Evolutionary conservation across 139 green algal genomes (phyloP).

Genomic region (Asterochloris erici): DNA sequence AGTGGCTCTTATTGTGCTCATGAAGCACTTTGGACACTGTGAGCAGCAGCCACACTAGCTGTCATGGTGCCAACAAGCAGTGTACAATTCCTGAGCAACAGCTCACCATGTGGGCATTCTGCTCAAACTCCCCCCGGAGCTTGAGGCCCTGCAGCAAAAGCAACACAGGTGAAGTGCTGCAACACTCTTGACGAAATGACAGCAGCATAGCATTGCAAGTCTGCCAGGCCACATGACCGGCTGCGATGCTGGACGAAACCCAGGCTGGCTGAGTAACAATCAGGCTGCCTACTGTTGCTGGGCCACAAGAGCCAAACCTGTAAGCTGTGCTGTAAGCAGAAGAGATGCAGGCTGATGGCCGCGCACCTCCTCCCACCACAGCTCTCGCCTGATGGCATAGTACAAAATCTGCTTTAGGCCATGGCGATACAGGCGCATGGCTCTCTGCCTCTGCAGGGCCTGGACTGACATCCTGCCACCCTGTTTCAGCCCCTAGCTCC

Average conservation of each 20-base stretch:
- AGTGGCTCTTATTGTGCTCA: no score
- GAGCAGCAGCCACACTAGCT: no score
- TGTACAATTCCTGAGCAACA: not conserved
- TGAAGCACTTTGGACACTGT: no score
- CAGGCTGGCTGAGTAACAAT: no score
- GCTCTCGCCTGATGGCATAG: constrained; percentile 48
- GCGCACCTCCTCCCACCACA: constrained; percentile 46
- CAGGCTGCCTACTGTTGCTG: no score
- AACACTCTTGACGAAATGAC: not conserved
- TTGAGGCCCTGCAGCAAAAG: constrained; percentile 8
- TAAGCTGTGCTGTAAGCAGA: not conserved
- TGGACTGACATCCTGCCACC: not conserved
- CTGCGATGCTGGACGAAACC: no score
- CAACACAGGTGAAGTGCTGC: not conserved
- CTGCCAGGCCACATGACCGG: no score
- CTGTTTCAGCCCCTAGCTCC: no score
- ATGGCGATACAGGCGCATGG: constrained; percentile 38
- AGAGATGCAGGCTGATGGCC: not conserved
- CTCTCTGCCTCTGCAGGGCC: constrained; percentile 30
- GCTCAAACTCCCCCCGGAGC: constrained; percentile 22
- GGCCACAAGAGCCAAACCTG: no score
- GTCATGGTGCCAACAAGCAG: no score
- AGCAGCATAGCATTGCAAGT: no score
- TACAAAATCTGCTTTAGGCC: constrained; percentile 47
- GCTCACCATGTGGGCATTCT: constrained; percentile 16